phyloP scores from a whole-genome alignment of 1,139 yeast genomes.

The Maudiozyma humilis region DNA sequence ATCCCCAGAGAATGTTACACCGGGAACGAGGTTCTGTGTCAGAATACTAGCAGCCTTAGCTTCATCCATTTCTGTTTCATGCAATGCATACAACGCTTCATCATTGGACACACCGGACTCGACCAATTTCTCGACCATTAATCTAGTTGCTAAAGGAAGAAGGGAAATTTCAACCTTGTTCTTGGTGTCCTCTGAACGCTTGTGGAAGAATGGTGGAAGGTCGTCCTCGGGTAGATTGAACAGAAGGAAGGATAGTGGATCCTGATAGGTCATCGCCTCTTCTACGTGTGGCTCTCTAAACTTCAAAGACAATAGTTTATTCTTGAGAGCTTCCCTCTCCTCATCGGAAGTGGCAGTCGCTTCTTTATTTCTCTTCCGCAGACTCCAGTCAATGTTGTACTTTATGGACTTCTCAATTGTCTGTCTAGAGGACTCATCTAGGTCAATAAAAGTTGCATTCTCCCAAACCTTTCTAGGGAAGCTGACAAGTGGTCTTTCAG shows the following conservation, averaged over 20 bases:
- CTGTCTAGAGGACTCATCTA: conserved; percentile 37
- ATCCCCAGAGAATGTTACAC: conserved; percentile 5
- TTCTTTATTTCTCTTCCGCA: conserved; percentile 20
- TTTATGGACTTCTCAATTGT: conserved; percentile 48
- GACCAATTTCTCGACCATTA: conserved; percentile 46
- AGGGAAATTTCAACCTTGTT: conserved; percentile 41
- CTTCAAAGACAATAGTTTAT: conserved; percentile 40
- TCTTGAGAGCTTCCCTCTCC: conserved; percentile 18
- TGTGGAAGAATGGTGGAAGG: conserved; percentile 46
- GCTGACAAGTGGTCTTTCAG: conserved; percentile 17
- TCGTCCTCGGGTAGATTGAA: conserved; percentile 93
- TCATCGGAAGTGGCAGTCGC: conserved; percentile 16
- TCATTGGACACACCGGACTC: conserved; percentile 66
- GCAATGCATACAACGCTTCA: conserved; percentile 47
- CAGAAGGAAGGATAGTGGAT: conserved; percentile 71
- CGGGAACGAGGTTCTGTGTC: conserved; percentile 34
- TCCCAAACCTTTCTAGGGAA: conserved; percentile 65
- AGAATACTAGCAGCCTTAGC: conserved; percentile 44
- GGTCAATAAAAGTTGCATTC: conserved; percentile 42
- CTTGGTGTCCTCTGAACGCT: conserved; percentile 40
- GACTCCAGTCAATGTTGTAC: conserved; percentile 48
- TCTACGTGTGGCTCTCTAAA: conserved; percentile 61
- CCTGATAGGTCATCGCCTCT: conserved; percentile 64
- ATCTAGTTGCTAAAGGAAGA: conserved; percentile 30
- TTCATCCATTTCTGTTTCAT: conserved; percentile 40